Base-by-base conservation (phyloP, 768 basidiomycete genomes). In the Exidia glandulosa region DNA sequence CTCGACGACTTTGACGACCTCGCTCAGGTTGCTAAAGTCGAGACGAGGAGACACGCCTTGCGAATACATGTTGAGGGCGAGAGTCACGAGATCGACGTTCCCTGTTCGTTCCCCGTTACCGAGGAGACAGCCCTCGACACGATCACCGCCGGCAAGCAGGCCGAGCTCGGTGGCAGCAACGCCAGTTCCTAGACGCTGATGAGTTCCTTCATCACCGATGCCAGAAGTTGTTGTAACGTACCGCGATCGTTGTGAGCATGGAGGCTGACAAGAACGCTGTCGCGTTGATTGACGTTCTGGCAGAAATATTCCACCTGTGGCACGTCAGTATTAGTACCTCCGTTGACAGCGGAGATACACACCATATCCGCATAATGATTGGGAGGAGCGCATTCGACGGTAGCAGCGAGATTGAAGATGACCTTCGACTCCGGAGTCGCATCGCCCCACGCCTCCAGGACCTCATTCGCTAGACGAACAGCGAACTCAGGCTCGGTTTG, bases 41-140 rank as follows among this genome's bases (percentile, higher is more conserved):
- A 78, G 70, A 23, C 72, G 64, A 34, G 77, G 77, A 5, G 63
- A 61, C 62, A 75, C 73, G 27, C 77, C 77, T 61, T 78, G 76
- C 2, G 75, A 74, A 69, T 76, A 77, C 59, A 75, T 68, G 69
- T 78, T 78, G 63, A 78, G 68, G 32, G 73, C 77, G 61, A 78
- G 71, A 34, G 75, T 76, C 59, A 78, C 76, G 57, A 78, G 66
- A 64, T 78, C 77, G 66, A 77, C 76, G 67, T 77, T 77, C 45
- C 76, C 76, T 14, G 76, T 76, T 57, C 76, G 70, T 67, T 77
- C 76, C 32, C 76, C 77, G 66, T 78, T 76, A n/a, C 76, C 77
- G 32, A 77, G 74, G 16, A 78, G 71, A 52, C 75, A 76, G n/a
- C 77, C 77, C 63, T 77, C 77, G 62, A 77, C 75, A 56, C 75